These are phyloP conservation scores for Neurospora sp. DNA, from an alignment of 495 filamentous ascomycete genomes.

Conservation along the genomic window DNA sequence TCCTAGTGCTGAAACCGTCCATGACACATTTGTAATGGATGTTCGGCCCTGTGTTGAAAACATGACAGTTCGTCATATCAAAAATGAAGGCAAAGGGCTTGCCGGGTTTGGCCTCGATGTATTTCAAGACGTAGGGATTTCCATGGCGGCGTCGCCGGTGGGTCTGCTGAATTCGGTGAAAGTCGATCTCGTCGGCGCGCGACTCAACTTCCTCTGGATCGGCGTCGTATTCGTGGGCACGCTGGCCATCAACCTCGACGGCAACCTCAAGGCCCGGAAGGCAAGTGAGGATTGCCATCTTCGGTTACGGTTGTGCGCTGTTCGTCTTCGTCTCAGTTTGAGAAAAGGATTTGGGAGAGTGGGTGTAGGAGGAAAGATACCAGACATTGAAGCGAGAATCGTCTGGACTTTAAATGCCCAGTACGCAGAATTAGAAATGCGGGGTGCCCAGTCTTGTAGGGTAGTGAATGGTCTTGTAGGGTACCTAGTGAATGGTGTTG, in stretches of 20 bases:
- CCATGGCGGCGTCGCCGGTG: not conserved
- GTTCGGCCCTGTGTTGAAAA: not conserved
- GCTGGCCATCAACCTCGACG: constrained; percentile 15
- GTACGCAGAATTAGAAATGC: not conserved
- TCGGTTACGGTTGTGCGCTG: not conserved
- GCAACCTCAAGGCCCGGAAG: constrained; percentile 21
- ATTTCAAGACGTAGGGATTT: constrained; percentile 4
- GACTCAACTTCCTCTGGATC: constrained; percentile 6
- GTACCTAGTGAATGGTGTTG: too few species aligned
- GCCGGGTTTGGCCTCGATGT: constrained; percentile 13
- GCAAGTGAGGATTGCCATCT: constrained; percentile 25
- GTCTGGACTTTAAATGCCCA: not conserved
- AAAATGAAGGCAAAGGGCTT: not conserved
- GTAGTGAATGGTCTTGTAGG: too few species aligned
- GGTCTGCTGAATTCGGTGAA: not conserved
- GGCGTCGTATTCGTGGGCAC: constrained; percentile 20
- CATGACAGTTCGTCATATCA: not conserved
- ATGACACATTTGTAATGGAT: not conserved
- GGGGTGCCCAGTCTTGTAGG: not conserved
- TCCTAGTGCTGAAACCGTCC: not conserved
- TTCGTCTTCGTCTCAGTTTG: not conserved
- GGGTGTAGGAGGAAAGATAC: not conserved
- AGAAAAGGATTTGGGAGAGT: not conserved
- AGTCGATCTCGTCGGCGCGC: not conserved
- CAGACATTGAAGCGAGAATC: not conserved